Conservation (phyloP, 2,329 filamentous ascomycete species). For the Teratosphaeria pseudoeucalypti region DNA sequence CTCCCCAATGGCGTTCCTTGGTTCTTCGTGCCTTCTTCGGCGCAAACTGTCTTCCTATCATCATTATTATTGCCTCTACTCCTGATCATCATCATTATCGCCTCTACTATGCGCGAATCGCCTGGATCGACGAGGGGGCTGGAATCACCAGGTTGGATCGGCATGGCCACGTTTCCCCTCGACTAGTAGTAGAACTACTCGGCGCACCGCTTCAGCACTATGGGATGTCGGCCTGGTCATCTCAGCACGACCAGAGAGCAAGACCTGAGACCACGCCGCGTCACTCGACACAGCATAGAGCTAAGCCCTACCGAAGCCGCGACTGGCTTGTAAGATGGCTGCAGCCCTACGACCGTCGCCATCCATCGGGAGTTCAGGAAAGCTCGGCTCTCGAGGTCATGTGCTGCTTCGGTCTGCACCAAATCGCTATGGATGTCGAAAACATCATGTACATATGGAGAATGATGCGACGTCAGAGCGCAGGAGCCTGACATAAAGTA, state of each 20-base stretch:
- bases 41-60: not conserved
- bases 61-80: not conserved
- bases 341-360: not conserved
- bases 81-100: not conserved
- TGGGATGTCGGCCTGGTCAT: not conserved
- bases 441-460: too few species aligned
- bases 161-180: not conserved
- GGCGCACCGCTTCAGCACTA: not conserved
- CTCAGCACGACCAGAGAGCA: not conserved
- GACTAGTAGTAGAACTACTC: not conserved
- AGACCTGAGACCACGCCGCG: not conserved
- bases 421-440: too few species aligned
- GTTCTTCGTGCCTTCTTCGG: not conserved
- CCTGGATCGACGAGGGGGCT: not conserved
- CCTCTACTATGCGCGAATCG: too few species aligned
- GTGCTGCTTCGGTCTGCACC: too few species aligned
- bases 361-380: too few species aligned
- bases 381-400: too few species aligned
- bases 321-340: not conserved
- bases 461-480: too few species aligned
- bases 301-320: not conserved
- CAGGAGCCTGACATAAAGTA: too few species aligned
- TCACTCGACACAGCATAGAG: not conserved
- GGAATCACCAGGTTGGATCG: not conserved
- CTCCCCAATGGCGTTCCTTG: not conserved